Evolutionary conservation across 78 protist genomes (phyloP), one percentile per base, ranked within the genome.

Genomic region (slime mould (Dictyostelium discoideum)): DNA sequence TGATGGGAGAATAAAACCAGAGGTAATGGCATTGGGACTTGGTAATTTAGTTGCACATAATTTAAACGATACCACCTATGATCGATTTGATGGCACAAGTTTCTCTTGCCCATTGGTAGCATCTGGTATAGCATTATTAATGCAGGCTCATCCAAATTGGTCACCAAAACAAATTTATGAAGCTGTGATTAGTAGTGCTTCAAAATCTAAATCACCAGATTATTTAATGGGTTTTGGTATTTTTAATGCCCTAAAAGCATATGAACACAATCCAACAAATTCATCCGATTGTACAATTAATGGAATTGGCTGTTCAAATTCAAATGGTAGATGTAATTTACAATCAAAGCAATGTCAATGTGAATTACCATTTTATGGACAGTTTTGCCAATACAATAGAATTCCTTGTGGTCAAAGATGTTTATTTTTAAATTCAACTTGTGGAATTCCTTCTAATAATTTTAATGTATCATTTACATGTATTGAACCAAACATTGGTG

Each of bases 1-100:
- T 1, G 96, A 94, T 39, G 85, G 86, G 46, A 46, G 96, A 44
- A 79, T 94, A 16, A 94, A 94, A 54, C 96, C 96, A 2, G 96
- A 94, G 26, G 78, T 94, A 20, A 16, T 81, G n/a, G 90, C 92
- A 11, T 67, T 81, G 2, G 96, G 96, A 4, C 11, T 18, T 6
- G 22, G n/a, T 10, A 82, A 90, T 57, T 81, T 13, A 50, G 95
- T 90, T n/a, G 87, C 87, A 2, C 24, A 72, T 11, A 32, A 16
- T 29, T 8, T 2, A 3, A 26, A 63, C 63, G 42, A 13, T 13
- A 37, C 60, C 0, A 78, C 37, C 5, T 87, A 84, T 42, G 84
- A 50, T 18, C 39, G 37, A 26, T 79, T 80, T 80, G 32, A 54
- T 54, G 96, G 96, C 9, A 94, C 96, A 13, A 72, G 86, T 29